These are phyloP conservation scores for Gaeumannomyces tritici DNA, from an alignment of 2,329 filamentous ascomycete genomes.

Conservation along the genomic window DNA sequence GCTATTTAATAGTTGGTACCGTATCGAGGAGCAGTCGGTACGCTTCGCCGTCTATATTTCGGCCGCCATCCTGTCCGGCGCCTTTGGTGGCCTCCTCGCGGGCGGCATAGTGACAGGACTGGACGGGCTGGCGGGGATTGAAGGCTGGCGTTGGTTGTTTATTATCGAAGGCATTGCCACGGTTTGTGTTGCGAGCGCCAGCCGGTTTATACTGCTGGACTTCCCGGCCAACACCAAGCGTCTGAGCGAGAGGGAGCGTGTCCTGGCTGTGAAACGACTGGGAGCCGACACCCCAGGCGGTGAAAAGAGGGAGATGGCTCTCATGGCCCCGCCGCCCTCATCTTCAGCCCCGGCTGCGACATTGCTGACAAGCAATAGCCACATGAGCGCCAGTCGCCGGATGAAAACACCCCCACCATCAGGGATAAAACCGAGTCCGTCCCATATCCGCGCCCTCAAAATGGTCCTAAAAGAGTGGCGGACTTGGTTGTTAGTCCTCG, in stretches of 20 bases:
- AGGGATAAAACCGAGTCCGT: slow-evolving; percentile 14
- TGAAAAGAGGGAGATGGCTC: slow-evolving; percentile 28
- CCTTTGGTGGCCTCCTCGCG: slow-evolving; percentile 50
- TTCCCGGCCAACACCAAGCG: slow-evolving; percentile 53
- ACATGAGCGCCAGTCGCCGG: too few species aligned
- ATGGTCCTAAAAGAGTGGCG: slow-evolving; percentile 25
- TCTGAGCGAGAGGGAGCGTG: slow-evolving; percentile 50
- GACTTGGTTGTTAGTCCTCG: slow-evolving; percentile 27
- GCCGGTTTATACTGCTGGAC: slow-evolving; percentile 58
- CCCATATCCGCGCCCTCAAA: slow-evolving; percentile 14
- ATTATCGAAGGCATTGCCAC: slow-evolving; percentile 47
- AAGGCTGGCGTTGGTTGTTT: slow-evolving; percentile 37
- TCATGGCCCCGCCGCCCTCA: too few species aligned
- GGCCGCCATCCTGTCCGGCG: slow-evolving; percentile 56
- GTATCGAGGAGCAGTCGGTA: slow-evolving; percentile 11
- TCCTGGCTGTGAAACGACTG: slow-evolving; percentile 50
- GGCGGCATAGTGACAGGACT: slow-evolving; percentile 46
- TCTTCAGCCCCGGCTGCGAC: too few species aligned
- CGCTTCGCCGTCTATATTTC: slow-evolving; percentile 53
- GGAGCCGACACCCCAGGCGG: slow-evolving; percentile 43
- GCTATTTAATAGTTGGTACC: slow-evolving; percentile 59
- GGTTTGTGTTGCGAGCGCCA: slow-evolving; percentile 39
- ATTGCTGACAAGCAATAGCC: too few species aligned
- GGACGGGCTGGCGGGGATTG: slow-evolving; percentile 36
- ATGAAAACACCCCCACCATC: slow-evolving; percentile 35